A percentile compares a stretch with the other conserved stretches of the same genome.
These are phyloP conservation scores for Kodamaea ohmeri DNA, from an alignment of 1,139 yeast species.

Conservation along the genomic window DNA sequence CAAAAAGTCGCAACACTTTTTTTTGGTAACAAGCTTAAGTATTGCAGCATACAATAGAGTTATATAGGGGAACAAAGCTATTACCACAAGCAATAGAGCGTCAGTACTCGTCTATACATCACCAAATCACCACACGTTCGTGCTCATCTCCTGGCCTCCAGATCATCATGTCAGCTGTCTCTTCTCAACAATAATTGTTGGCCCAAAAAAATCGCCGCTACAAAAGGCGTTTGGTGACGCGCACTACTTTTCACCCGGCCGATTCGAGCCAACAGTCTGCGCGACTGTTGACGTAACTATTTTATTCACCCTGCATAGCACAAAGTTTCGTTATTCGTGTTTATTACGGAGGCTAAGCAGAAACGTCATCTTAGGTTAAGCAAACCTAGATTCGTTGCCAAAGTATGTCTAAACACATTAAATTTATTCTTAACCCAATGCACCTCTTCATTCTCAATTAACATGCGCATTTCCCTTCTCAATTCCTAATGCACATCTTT, in stretches of 20 bases:
- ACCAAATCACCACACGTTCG: neutral
- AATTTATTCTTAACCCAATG: too few relatives aligned
- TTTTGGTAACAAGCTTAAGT: constrained; percentile 11
- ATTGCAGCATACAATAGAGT: neutral
- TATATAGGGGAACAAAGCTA: neutral
- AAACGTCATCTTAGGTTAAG: too few relatives aligned
- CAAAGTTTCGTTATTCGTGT: neutral
- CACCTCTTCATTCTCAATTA: too few relatives aligned
- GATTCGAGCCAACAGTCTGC: constrained; percentile 6
- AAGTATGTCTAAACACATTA: too few relatives aligned
- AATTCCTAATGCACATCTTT: too few relatives aligned
- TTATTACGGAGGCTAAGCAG: neutral
- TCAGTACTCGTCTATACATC: too few relatives aligned
- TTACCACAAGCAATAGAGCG: too few relatives aligned
- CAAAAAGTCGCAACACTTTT: constrained; percentile 12
- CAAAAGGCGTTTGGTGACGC: constrained; percentile 5
- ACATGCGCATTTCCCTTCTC: too few relatives aligned
- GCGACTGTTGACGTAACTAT: constrained; percentile 7
- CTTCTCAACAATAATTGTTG: constrained; percentile 14
- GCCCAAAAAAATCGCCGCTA: constrained; percentile 10
- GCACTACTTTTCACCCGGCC: constrained; percentile 7
- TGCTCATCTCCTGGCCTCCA: neutral
- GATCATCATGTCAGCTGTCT: neutral
- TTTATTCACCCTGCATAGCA: constrained; percentile 2
- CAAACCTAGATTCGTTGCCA: too few relatives aligned